Conservation (phyloP, 371 early-diverging fungal species). For the Dipsacomyces acuminosporus region DNA sequence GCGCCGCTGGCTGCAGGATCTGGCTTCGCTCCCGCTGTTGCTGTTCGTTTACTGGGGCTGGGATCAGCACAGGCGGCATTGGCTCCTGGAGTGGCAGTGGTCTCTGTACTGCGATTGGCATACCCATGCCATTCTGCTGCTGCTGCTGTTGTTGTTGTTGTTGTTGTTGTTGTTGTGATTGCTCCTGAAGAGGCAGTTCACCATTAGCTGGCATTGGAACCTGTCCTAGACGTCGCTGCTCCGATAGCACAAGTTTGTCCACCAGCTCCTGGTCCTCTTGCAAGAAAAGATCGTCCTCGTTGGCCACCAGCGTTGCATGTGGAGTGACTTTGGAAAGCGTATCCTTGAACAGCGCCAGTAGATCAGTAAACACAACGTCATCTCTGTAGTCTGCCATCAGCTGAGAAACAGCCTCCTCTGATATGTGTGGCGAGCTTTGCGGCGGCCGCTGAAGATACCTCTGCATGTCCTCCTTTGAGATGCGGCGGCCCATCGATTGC, state of each 20-base stretch:
- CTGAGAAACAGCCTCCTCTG: not conserved
- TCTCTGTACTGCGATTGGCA: too few relatives aligned
- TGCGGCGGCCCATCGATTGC: slow-evolving; percentile 47
- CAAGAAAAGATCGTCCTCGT: slow-evolving; percentile 22
- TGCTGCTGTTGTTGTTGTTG: too few relatives aligned
- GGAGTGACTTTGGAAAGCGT: slow-evolving; percentile 14
- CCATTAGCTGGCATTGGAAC: not conserved
- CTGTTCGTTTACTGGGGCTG: too few relatives aligned
- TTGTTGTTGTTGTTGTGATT: too few relatives aligned
- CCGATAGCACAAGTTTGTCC: slow-evolving; percentile 4
- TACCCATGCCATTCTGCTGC: too few relatives aligned
- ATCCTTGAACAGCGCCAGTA: slow-evolving; percentile 5
- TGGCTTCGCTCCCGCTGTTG: too few relatives aligned
- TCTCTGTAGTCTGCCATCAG: slow-evolving; percentile 14
- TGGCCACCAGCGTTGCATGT: slow-evolving; percentile 30
- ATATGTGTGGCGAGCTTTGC: not conserved
- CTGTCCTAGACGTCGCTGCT: slow-evolving; percentile 26
- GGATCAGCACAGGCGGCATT: too few relatives aligned
- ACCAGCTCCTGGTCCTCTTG: slow-evolving; percentile 10
- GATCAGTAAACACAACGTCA: slow-evolving; percentile 13
- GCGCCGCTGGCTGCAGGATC: too few relatives aligned
- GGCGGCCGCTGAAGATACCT: slow-evolving; percentile 51
- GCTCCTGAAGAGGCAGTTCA: too few relatives aligned
- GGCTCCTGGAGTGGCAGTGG: too few relatives aligned
- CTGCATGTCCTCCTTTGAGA: slow-evolving; percentile 49